A percentile compares a stretch with the other conserved stretches of the same genome.
Conservation (phyloP, 768 basidiomycete genomes). For the Pleurotus salmoneostramineus region DNA sequence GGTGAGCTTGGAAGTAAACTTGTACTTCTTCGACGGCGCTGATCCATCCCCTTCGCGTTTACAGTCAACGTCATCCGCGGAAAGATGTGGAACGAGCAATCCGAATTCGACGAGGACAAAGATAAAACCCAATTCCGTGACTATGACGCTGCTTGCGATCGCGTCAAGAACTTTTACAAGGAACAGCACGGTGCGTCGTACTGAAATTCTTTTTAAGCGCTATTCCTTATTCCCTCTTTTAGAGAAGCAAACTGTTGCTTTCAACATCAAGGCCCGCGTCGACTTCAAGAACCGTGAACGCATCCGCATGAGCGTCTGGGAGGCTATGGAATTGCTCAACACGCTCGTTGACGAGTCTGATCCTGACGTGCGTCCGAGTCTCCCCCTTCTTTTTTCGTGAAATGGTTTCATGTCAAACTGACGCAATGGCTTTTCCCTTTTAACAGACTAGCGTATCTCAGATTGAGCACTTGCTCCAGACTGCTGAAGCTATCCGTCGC, state of each 20-base stretch:
- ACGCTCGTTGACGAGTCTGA: slow-evolving; percentile 89
- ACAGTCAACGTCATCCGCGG: slow-evolving; percentile 71
- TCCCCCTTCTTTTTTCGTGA: slow-evolving; percentile 6
- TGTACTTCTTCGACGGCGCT: neutral
- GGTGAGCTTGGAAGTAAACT: slow-evolving; percentile 21
- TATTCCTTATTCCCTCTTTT: slow-evolving; percentile 3
- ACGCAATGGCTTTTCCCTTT: slow-evolving; percentile 18
- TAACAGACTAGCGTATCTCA: slow-evolving; percentile 70
- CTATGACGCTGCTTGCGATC: slow-evolving; percentile 59
- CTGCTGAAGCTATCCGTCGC: slow-evolving; percentile 83
- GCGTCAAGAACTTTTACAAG: slow-evolving; percentile 61
- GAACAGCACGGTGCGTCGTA: slow-evolving; percentile 61
- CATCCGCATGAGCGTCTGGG: slow-evolving; percentile 82
- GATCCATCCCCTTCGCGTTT: neutral
- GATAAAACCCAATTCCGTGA: slow-evolving; percentile 62
- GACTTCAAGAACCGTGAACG: slow-evolving; percentile 65
- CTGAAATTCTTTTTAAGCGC: neutral
- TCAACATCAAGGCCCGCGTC: slow-evolving; percentile 75
- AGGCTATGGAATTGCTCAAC: slow-evolving; percentile 84
- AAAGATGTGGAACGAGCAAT: slow-evolving; percentile 51
- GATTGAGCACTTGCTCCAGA: slow-evolving; percentile 89
- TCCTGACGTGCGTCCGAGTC: slow-evolving; percentile 58
- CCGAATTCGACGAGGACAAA: slow-evolving; percentile 56
- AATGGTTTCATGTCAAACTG: slow-evolving; percentile 6
- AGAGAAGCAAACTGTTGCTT: slow-evolving; percentile 88